Evolutionary conservation across 2,329 filamentous ascomycete species (phyloP).

Genomic region (Pseudogymnoascus sp.): DNA sequence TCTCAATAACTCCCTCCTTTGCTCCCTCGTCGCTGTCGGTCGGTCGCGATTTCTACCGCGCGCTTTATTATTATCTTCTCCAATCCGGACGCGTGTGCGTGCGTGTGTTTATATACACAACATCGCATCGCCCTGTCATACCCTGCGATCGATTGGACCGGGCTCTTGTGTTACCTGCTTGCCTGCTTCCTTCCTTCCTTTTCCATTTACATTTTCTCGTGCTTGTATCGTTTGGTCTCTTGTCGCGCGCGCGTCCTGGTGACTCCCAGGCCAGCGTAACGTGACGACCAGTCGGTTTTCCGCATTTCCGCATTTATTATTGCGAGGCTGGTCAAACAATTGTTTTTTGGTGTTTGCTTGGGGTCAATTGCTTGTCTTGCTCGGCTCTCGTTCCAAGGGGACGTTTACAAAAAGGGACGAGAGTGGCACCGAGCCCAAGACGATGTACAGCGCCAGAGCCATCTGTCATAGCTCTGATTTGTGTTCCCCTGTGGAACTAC

Average conservation of each 20-base stretch:
- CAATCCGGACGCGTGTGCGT: conserved; percentile 1
- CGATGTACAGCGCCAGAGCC: background rate
- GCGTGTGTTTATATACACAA: conserved; percentile 5
- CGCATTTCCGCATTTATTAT: background rate
- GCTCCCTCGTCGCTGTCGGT: background rate
- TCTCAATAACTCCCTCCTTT: background rate
- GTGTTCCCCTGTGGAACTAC: background rate
- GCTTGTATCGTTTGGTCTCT: background rate
- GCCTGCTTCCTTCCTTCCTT: background rate
- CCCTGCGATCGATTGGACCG: background rate
- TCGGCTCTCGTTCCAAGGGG: background rate
- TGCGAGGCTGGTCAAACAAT: background rate
- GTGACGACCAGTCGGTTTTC: background rate
- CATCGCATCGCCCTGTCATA: background rate
- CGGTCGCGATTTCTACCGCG: background rate
- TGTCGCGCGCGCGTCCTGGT: conserved; percentile 5
- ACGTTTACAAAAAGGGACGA: background rate
- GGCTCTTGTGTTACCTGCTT: background rate
- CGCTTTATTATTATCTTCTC: conserved; percentile 5
- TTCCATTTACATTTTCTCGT: background rate
- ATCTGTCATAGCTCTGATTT: conserved; percentile 6
- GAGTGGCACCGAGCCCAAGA: background rate
- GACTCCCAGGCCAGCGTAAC: background rate
- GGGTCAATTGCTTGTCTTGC: background rate
- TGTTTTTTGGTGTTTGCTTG: background rate